Evolutionary conservation across 345 rosid genomes (phyloP), one percentile per base, ranked within the genome.

Genomic region (Acer campestre): DNA sequence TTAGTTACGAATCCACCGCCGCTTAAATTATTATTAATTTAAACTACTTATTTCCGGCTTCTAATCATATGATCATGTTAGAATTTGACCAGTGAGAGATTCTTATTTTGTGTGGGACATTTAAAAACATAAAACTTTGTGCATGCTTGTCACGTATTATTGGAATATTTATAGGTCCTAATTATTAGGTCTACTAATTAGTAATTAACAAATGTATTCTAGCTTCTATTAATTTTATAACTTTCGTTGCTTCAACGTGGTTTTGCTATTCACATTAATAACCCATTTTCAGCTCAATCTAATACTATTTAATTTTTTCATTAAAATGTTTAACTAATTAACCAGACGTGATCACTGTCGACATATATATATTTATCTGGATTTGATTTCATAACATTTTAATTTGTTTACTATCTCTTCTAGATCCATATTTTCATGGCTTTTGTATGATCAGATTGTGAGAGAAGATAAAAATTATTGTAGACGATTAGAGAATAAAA

Each of bases 61-160:
- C 79, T 80, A 86, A 82, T 86, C 76, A 78, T 82, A 70, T 72
- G 89, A 65, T 53, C 78, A 80, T 77, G 83, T 69, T 46, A 42
- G 80, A 76, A 65, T 84, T 82, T 86, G 81, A 84, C 82, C 31
- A 55, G 66, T 46, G 66, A 14, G 35, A 20, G 20, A 55, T 75
- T 80, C 71, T 71, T 25, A 25, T 1, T 25, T 71, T 73, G 17
- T 48, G 73, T 61, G 76, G 73, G 59, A 69, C 71, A 14, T 27
- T 66, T 70, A 70, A n/a, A 66, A 27, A 51, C 35, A 35, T 25
- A 27, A 40, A 64, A 38, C 61, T 8, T 20, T 66, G 0, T 80
- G 82, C 86, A 80, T 84, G 84, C 87, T 77, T 44, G 73, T 78
- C 82, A 78, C 81, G 87, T 82, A 75, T 68, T 29, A 75, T 65